These are phyloP conservation scores for Suillus weaverae DNA, from an alignment of 768 basidiomycete species.

Conservation along the genomic window DNA sequence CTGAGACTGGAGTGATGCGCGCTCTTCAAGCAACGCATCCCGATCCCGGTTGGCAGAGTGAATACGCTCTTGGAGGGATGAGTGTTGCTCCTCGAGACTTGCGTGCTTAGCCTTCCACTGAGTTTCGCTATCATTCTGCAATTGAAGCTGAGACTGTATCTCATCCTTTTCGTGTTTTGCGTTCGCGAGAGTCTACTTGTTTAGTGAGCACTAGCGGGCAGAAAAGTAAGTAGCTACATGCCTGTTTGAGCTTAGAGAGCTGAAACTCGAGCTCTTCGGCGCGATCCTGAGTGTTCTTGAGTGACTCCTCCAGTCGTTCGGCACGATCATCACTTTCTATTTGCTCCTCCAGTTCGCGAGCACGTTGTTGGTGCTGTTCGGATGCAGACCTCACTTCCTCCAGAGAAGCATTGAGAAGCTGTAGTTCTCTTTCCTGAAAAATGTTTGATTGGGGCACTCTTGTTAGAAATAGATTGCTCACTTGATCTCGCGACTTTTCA, in stretches of 20 bases:
- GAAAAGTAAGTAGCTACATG: conserved; percentile 24
- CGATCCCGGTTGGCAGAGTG: conserved; percentile 45
- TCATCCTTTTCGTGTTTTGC: conserved; percentile 63
- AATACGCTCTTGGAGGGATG: conserved; percentile 43
- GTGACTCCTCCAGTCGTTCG: conserved; percentile 67
- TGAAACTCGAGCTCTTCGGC: conserved; percentile 85
- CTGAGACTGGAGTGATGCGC: conserved; percentile 48
- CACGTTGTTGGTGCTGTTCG: conserved; percentile 53
- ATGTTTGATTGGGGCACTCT: neutral
- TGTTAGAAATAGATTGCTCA: conserved; percentile 11
- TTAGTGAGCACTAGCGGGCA: conserved; percentile 1
- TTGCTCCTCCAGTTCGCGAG: conserved; percentile 77
- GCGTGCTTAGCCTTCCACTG: conserved; percentile 51
- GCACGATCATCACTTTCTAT: conserved; percentile 82
- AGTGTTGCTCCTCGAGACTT: conserved; percentile 43
- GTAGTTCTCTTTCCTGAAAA: conserved; percentile 71
- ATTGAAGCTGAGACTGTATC: conserved; percentile 48
- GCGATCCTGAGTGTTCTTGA: conserved; percentile 79
- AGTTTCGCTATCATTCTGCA: conserved; percentile 42
- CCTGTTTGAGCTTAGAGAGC: conserved; percentile 78
- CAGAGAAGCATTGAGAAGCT: conserved; percentile 55
- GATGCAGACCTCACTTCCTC: conserved; percentile 54
- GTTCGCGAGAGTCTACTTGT: conserved; percentile 50
- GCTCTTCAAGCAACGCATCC: conserved; percentile 49
- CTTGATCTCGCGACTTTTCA: conserved; percentile 33